A percentile compares a stretch with the other conserved stretches of the same genome.
phyloP scores from a whole-genome alignment of 306 rosid species.

The Citrullus mucosospermus region DNA sequence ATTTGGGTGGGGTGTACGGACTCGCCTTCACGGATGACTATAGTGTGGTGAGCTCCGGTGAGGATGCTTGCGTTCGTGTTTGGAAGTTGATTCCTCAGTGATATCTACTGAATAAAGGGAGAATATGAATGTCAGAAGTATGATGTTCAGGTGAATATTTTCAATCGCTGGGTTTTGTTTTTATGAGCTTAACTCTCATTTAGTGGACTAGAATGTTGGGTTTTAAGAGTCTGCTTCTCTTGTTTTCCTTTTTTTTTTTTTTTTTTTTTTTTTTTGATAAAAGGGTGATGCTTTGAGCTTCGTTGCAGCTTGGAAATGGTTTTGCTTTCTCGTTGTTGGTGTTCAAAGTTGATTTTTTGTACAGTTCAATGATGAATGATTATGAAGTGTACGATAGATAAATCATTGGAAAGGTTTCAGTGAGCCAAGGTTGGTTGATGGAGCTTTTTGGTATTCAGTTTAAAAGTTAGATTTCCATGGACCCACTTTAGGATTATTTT shows the following conservation, averaged over 20 bases:
- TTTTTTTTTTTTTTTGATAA: neutral
- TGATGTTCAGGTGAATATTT: constrained; percentile 6
- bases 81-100: constrained; percentile 68
- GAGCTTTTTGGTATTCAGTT: neutral
- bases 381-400: neutral
- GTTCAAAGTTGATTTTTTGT: constrained; percentile 6
- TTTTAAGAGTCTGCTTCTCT: neutral
- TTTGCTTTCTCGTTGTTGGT: neutral
- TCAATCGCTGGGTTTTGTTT: constrained; percentile 2
- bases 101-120: constrained; percentile 9
- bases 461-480: neutral
- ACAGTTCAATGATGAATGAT: neutral
- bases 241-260: too few relatives aligned
- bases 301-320: constrained; percentile 7
- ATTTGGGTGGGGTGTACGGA: constrained; percentile 92
- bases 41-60: constrained; percentile 83
- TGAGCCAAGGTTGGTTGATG: neutral
- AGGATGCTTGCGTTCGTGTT: constrained; percentile 94
- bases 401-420: neutral
- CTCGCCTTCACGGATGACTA: constrained; percentile 69
- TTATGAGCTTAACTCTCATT: neutral
- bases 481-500: neutral
- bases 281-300: constrained; percentile 6
- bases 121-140: neutral
- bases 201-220: neutral